A percentile compares a stretch with the other conserved stretches of the same genome.
These are phyloP conservation scores for Kappamyces sp. DNA, from an alignment of 192 early-diverging fungal species.

Conservation along the genomic window DNA sequence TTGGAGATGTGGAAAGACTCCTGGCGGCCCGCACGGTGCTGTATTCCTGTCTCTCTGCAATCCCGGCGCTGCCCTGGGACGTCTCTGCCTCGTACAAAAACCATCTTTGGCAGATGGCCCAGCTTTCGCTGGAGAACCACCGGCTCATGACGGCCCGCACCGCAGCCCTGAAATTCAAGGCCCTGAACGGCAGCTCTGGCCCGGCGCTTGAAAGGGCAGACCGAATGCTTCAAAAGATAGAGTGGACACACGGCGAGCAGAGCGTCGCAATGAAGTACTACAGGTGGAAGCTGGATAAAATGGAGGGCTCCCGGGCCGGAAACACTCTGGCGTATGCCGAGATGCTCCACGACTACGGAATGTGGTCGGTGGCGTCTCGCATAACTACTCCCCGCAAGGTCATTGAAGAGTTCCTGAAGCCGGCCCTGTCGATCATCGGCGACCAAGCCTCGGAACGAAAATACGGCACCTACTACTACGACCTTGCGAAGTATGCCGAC, in stretches of 20 bases:
- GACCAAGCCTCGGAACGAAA: neutral
- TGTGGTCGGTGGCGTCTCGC: neutral
- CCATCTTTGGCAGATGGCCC: constrained; percentile 24
- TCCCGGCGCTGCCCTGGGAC: constrained; percentile 3
- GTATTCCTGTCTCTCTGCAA: constrained; percentile 14
- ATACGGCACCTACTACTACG: constrained; percentile 11
- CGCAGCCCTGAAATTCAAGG: constrained; percentile 18
- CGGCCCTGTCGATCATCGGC: neutral
- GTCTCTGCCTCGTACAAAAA: neutral
- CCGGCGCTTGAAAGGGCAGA: neutral
- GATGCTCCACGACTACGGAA: constrained; percentile 11
- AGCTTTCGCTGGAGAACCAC: constrained; percentile 23
- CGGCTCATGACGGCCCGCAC: constrained; percentile 25
- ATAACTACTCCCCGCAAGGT: neutral
- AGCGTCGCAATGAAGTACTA: constrained; percentile 15
- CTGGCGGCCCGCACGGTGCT: constrained; percentile 20
- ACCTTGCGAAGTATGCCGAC: constrained; percentile 42
- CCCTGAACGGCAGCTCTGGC: neutral
- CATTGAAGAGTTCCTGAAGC: constrained; percentile 5
- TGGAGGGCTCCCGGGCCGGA: neutral
- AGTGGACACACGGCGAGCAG: constrained; percentile 3
- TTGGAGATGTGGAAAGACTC: constrained; percentile 25
- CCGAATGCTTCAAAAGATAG: constrained; percentile 5
- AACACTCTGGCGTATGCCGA: neutral
- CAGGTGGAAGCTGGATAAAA: neutral